Evolutionary conservation across 2,329 filamentous ascomycete species (phyloP).

Genomic region (Stachybotrys echinatus): DNA sequence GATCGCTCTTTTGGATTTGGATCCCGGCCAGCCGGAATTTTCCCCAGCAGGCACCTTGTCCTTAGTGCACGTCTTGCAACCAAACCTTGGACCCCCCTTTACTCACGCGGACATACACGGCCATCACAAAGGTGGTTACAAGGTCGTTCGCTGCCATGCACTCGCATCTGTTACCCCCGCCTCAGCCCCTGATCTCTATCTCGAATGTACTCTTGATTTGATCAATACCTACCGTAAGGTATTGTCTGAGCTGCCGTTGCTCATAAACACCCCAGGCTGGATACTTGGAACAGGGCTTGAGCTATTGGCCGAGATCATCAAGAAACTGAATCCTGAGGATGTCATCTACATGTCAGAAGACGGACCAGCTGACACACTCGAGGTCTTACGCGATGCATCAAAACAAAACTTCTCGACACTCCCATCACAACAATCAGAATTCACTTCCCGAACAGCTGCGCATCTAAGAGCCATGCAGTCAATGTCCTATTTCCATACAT

Average conservation of each 20-base stretch:
- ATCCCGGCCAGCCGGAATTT: constrained; percentile 74
- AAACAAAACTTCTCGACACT: constrained; percentile 43
- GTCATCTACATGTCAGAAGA: constrained; percentile 65
- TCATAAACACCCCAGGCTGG: constrained; percentile 74
- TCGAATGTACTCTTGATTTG: constrained; percentile 59
- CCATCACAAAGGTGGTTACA: constrained; percentile 15
- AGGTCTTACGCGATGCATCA: constrained; percentile 42
- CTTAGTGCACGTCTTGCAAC: constrained; percentile 53
- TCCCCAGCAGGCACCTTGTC: constrained; percentile 65
- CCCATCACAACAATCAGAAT: constrained; percentile 54
- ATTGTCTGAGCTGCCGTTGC: constrained; percentile 45
- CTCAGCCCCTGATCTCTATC: constrained; percentile 61
- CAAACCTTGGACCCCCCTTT: constrained; percentile 64
- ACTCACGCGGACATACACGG: constrained; percentile 45
- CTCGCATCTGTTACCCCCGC: constrained; percentile 61
- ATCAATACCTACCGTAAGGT: constrained; percentile 49
- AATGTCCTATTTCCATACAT: constrained; percentile 72
- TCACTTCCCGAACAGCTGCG: constrained; percentile 52
- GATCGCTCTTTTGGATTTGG: constrained; percentile 65
- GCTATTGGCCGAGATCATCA: constrained; percentile 54
- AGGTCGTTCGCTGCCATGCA: constrained; percentile 56
- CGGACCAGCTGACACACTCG: constrained; percentile 52
- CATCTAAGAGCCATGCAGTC: constrained; percentile 69
- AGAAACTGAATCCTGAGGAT: constrained; percentile 49
- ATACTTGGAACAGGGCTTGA: constrained; percentile 65